phyloP scores from a whole-genome alignment of 768 basidiomycete species.

The Leccinum subtestaceum region DNA sequence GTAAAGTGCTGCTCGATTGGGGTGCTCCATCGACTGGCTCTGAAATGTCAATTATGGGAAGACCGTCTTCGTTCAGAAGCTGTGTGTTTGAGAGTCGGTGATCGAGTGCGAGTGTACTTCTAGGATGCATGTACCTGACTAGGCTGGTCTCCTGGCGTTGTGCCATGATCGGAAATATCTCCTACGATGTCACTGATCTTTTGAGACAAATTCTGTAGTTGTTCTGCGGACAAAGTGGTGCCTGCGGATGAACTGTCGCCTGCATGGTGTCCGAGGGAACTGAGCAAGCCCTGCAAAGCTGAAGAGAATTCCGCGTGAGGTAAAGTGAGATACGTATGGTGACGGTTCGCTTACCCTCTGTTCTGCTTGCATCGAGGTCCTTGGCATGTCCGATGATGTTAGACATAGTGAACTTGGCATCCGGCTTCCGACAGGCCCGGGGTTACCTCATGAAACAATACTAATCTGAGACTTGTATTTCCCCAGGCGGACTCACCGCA shows the following conservation, averaged over 20 bases:
- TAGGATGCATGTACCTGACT: slow-evolving; percentile 56
- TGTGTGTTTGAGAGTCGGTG: slow-evolving; percentile 30
- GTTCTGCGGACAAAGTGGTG: slow-evolving; percentile 43
- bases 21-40: slow-evolving; percentile 46
- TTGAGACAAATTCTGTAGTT: slow-evolving; percentile 52
- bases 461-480: not conserved
- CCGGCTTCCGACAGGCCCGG: slow-evolving; percentile 10
- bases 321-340: not conserved
- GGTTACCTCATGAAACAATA: too few relatives aligned
- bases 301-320: slow-evolving; percentile 10
- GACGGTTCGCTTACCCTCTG: slow-evolving; percentile 36
- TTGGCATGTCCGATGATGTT: slow-evolving; percentile 14
- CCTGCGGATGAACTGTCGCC: slow-evolving; percentile 3
- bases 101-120: slow-evolving; percentile 18
- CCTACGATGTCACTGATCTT: slow-evolving; percentile 52
- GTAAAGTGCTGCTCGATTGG: slow-evolving; percentile 17
- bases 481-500: not conserved
- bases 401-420: slow-evolving; percentile 14
- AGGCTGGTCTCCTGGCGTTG: slow-evolving; percentile 45
- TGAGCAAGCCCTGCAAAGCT: slow-evolving; percentile 42
- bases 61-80: slow-evolving; percentile 74
- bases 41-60: slow-evolving; percentile 75
- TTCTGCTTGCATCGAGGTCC: slow-evolving; percentile 32
- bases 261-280: slow-evolving; percentile 34
- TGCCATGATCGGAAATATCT: slow-evolving; percentile 42